Base-by-base conservation (phyloP, 371 early-diverging fungal species). In the Syncephalastrum sp. region DNA sequence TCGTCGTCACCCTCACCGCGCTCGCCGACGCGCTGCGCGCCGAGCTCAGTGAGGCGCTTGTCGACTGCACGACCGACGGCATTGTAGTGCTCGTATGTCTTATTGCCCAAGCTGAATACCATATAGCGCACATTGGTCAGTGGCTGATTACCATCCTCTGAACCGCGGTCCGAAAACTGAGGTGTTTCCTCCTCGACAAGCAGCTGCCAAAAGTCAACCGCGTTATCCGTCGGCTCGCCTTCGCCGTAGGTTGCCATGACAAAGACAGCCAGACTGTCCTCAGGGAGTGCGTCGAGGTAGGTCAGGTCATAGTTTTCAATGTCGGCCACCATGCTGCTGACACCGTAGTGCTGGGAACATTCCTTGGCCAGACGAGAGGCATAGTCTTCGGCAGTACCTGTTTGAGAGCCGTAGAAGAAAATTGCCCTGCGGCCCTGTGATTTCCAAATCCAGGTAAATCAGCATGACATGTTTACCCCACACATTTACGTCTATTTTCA, bases 1-100 rank as follows among this genome's bases (percentile, higher is more conserved):
- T 98, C 96, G 68, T 97, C 99, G 77, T 98, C 99, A 50, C 99
- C 97, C 69, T 95, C 94, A 38, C 99, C 99, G 53, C 83, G 75
- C 50, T 83, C 85, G 47, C 89, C 91, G 29, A 95, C 67, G 8
- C 91, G 77, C 13, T 56, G 70, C n/a, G 91, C 97, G 21, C 97
- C 97, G 49, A 92, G 69, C 17, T 70, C 65, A 17, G 57, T 60
- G 54, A 96, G 65, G 17, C 82, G 75, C 33, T 74, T 75, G 58
- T 93, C 89, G 17, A 93, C 59, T 0, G 81, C 70, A 21, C 92
- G 77, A 16, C 80, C 81, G 27, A 92, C 90, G 50, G 87, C 83
- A 68, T 97, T 96, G 72, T 90, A 97, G 63, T 94, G 91, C 67
- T 97, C 97, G 74, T 98, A 98, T 1, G 99, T 97, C 72, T 86